A percentile compares a stretch with the other conserved stretches of the same genome.
phyloP scores from a whole-genome alignment of 2,329 filamentous ascomycete genomes.

The Zymoseptoria ardabiliae region DNA sequence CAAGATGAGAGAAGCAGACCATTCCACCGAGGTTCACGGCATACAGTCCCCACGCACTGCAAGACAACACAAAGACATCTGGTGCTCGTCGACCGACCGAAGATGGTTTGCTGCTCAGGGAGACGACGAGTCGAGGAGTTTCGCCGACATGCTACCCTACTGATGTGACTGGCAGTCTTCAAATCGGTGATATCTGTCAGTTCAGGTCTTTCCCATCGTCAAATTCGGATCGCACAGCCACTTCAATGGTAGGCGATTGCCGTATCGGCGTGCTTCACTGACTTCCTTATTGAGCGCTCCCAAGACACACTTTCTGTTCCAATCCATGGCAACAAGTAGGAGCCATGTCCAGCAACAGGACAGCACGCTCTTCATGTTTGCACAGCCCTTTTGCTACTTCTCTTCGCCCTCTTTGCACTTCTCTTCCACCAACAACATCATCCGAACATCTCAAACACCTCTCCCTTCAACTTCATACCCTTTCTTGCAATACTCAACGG shows the following conservation, averaged over 20 bases:
- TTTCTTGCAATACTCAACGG: background rate
- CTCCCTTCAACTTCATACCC: background rate
- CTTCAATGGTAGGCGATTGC: background rate
- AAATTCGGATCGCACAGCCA: background rate
- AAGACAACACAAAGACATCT: too few species aligned
- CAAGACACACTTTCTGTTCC: background rate
- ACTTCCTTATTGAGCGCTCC: background rate
- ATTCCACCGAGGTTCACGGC: too few species aligned
- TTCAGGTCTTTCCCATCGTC: background rate
- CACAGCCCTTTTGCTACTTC: background rate
- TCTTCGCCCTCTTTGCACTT: background rate
- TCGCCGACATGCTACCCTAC: too few species aligned
- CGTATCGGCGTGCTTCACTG: background rate
- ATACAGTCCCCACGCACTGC: too few species aligned
- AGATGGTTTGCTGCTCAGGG: too few species aligned
- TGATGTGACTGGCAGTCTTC: too few species aligned
- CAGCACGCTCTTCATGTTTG: background rate
- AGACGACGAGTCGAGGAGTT: too few species aligned
- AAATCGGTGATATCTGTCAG: too few species aligned
- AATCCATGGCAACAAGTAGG: background rate
- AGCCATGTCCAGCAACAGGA: background rate
- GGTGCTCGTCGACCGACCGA: too few species aligned
- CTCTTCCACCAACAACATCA: conserved; percentile 2
- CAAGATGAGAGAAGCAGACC: too few species aligned
- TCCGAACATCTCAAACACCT: conserved; percentile 2